A percentile compares a stretch with the other conserved stretches of the same genome.
Evolutionary conservation across 2,329 filamentous ascomycete genomes (phyloP).

Genomic region (Capronia coronata): DNA sequence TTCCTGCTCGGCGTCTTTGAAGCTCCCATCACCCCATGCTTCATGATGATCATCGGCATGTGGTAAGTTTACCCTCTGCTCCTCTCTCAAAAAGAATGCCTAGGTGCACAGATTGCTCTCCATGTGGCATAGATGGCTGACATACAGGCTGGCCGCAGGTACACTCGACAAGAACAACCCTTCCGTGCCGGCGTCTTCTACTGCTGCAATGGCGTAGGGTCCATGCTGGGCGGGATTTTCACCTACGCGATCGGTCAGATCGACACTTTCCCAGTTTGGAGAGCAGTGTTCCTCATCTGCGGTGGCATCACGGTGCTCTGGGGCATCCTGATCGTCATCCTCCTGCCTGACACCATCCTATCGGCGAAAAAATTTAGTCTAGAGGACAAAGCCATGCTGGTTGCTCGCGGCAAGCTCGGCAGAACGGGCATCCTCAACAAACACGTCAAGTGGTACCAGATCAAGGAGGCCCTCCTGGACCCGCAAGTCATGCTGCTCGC

Average conservation of each 20-base stretch:
- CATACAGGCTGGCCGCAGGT: conserved; percentile 27
- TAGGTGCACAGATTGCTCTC: too few relatives aligned
- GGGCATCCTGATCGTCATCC: conserved; percentile 30
- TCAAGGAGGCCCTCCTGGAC: conserved; percentile 24
- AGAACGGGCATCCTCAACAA: conserved; percentile 23
- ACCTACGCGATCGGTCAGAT: conserved; percentile 40
- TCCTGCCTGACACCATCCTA: conserved; percentile 45
- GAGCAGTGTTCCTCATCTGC: conserved; percentile 28
- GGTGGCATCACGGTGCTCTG: conserved; percentile 15
- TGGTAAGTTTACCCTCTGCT: conserved; percentile 38
- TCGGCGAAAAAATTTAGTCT: conserved; percentile 17
- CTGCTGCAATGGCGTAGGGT: conserved; percentile 38
- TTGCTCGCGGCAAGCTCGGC: conserved; percentile 21
- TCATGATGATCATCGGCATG: conserved; percentile 47
- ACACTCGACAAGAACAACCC: conserved; percentile 36
- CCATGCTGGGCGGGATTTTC: conserved; percentile 35
- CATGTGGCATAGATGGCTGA: too few relatives aligned
- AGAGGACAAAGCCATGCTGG: conserved; percentile 18
- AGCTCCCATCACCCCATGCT: conserved; percentile 44
- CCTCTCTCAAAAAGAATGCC: too few relatives aligned
- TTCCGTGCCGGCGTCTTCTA: conserved; percentile 44
- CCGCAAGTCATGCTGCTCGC: conserved; percentile 26
- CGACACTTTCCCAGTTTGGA: conserved; percentile 40
- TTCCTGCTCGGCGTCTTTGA: conserved; percentile 46
- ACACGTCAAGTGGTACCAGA: conserved; percentile 18